Conservation (phyloP, 2,329 filamentous ascomycete species). For the Ilyonectria sp. region DNA sequence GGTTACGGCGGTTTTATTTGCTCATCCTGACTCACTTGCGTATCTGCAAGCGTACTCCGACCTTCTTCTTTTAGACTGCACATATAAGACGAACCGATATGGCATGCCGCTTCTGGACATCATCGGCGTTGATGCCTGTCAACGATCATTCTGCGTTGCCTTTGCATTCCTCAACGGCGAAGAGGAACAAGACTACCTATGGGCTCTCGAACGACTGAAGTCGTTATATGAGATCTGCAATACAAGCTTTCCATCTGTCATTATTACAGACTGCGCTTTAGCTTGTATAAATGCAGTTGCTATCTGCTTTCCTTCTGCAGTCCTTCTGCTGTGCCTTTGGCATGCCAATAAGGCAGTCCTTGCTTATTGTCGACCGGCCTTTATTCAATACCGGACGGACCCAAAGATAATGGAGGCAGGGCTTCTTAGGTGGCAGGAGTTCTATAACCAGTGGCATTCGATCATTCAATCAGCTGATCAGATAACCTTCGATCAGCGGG, state of each 20-base stretch:
- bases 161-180: constrained; percentile 24
- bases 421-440: constrained; percentile 19
- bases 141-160: constrained; percentile 42
- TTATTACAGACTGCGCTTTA: constrained; percentile 40
- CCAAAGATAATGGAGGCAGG: background rate
- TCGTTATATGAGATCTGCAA: constrained; percentile 34
- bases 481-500: no score
- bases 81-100: constrained; percentile 46
- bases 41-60: constrained; percentile 41
- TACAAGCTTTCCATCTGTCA: constrained; percentile 29
- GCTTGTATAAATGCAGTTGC: constrained; percentile 12
- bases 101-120: constrained; percentile 44
- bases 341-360: no score
- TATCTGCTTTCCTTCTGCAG: no score
- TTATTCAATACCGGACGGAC: background rate
- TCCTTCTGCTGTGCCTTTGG: no score
- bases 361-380: background rate
- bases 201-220: constrained; percentile 38
- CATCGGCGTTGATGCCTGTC: constrained; percentile 38
- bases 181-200: constrained; percentile 37
- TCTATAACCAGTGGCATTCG: no score
- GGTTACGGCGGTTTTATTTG: constrained; percentile 42
- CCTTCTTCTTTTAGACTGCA: constrained; percentile 42
- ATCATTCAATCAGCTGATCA: no score
- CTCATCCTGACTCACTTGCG: constrained; percentile 39